Conservation (phyloP, 768 basidiomycete genomes). For the Serendipita sp. region DNA sequence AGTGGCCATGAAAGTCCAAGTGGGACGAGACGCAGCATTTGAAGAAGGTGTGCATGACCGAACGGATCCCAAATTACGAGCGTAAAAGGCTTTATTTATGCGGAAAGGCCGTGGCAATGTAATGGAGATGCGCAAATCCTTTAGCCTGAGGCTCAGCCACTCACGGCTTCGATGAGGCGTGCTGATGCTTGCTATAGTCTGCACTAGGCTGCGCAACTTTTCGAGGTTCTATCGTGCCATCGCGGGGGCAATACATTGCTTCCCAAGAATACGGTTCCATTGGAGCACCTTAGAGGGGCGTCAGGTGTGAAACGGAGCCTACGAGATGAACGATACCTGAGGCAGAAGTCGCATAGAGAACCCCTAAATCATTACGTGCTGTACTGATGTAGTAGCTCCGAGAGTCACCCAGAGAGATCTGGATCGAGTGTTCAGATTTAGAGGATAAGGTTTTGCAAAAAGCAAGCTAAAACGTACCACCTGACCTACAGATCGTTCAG, state of each 20-base stretch:
- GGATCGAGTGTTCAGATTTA: not conserved
- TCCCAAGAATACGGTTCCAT: slow-evolving; percentile 82
- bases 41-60: not conserved
- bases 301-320: not conserved
- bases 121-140: not conserved
- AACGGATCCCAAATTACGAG: not conserved
- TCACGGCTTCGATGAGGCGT: not conserved
- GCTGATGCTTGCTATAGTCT: not conserved
- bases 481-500: not conserved
- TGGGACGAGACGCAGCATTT: not conserved
- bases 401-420: slow-evolving; percentile 87
- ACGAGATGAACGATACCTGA: slow-evolving; percentile 31
- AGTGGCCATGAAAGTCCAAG: not conserved
- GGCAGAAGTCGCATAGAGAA: slow-evolving; percentile 81
- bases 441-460: not conserved
- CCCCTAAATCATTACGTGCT: slow-evolving; percentile 76
- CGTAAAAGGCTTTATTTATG: slow-evolving; percentile 1
- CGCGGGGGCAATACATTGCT: slow-evolving; percentile 77
- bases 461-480: too few species aligned
- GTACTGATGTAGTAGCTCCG: slow-evolving; percentile 86
- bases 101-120: not conserved
- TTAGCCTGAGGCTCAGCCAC: not conserved
- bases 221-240: slow-evolving; percentile 60
- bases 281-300: slow-evolving; percentile 37
- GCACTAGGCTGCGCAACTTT: slow-evolving; percentile 23